phyloP scores from a whole-genome alignment of 192 early-diverging fungal species.

The Podila epicladia region DNA sequence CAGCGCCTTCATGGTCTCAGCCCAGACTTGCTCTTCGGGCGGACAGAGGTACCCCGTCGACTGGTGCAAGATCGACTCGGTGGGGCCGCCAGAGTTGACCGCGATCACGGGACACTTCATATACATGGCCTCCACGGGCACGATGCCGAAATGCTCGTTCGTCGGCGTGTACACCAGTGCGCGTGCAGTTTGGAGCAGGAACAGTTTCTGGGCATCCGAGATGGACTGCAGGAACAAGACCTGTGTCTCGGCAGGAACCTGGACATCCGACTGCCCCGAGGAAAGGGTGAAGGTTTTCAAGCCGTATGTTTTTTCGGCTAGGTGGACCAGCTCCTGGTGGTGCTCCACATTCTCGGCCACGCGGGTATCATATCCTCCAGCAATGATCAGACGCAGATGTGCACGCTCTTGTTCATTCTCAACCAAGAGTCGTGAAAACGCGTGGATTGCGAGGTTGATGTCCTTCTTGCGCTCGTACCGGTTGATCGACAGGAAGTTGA shows the following conservation, averaged over 20 bases:
- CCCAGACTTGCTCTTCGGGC: slow-evolving; percentile 68
- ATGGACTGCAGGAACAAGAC: slow-evolving; percentile 93
- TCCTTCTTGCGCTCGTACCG: slow-evolving; percentile 98
- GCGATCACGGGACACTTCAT: slow-evolving; percentile 88
- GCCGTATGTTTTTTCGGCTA: slow-evolving; percentile 57
- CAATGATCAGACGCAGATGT: slow-evolving; percentile 72
- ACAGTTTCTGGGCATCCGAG: slow-evolving; percentile 80
- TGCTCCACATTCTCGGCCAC: slow-evolving; percentile 91
- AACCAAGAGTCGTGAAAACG: slow-evolving; percentile 67
- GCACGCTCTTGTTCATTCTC: slow-evolving; percentile 19
- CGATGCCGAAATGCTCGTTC: slow-evolving; percentile 97
- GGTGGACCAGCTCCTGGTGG: slow-evolving; percentile 71
- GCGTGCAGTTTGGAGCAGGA: slow-evolving; percentile 67
- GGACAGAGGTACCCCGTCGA: slow-evolving; percentile 83
- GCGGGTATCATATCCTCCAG: slow-evolving; percentile 89
- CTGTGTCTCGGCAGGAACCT: slow-evolving; percentile 57
- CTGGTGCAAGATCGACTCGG: slow-evolving; percentile 79
- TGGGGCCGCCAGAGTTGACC: slow-evolving; percentile 85
- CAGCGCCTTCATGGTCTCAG: slow-evolving; percentile 64
- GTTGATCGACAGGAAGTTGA: slow-evolving; percentile 85
- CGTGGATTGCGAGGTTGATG: slow-evolving; percentile 80
- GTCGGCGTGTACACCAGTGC: slow-evolving; percentile 90
- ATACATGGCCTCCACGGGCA: slow-evolving; percentile 98
- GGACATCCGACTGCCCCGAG: slow-evolving; percentile 27
- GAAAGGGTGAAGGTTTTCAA: slow-evolving; percentile 57